Base-by-base conservation (phyloP, 2,329 filamentous ascomycete species). In the Aspergillus luchuensis region DNA sequence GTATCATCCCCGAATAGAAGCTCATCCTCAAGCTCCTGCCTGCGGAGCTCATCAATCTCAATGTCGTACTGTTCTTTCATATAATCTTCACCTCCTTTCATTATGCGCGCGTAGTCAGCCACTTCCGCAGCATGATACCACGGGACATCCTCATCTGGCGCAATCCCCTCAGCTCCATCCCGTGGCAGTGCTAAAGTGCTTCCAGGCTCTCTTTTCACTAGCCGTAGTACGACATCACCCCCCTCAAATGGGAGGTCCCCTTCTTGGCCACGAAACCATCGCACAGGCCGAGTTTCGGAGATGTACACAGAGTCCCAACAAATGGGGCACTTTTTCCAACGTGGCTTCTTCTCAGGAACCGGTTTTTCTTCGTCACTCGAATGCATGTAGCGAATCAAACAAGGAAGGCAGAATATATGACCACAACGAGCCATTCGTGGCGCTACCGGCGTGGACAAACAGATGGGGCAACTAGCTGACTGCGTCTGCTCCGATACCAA, bases 341-440 rank as follows among this genome's bases (percentile, higher is more conserved):
- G 84, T 30, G 89, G 82, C 69, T 86, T 89, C 78, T 89, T 93
- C 63, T 89, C 88, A 0, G 84, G 83, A 2, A 80, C 66, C 8
- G 85, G 80, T 60, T 83, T 84, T 8, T 90, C 89, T n/a, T 91
- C 89, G 59, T 90, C 89, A 23, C 84, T 87, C 7, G 92, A 91
- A 69, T 96, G 91, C 92, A 99, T 97, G 74, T 96, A 99, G 53
- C 95, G 89, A 64, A 98, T 91, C 63, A 98, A 79, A 73, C 95
- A 99, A 5, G 95, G 89, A 36, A 98, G 81, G 73, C 95, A 99
- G 75, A 97, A 98, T 11, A 99, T 97, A 74, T 99, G 95, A 1
- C 95, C 95, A 71, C 95, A 99, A 72, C 89, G 94, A 45, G 95
- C 93, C 94, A 99, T 99, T 58, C 95, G 88, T 33, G 95, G 93